phyloP scores from a whole-genome alignment of 306 rosid genomes.

The Inga oerstediana region DNA sequence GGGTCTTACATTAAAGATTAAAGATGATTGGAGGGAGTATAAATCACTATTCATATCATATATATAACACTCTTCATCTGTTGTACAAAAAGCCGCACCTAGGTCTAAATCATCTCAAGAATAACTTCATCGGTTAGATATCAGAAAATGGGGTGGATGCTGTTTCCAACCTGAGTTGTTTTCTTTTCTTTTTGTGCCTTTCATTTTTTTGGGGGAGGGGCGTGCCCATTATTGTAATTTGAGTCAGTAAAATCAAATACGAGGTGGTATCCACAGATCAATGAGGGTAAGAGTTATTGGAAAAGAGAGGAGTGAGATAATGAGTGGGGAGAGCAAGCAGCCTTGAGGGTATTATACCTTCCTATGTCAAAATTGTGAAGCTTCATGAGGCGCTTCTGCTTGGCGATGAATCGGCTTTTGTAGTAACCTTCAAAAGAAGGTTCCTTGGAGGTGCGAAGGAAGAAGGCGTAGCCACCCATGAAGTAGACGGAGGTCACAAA shows the following conservation, averaged over 20 bases:
- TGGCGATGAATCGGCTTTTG: constrained; percentile 56
- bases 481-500: constrained; percentile 69
- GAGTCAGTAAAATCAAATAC: constrained; percentile 18
- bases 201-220: background rate
- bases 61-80: constrained; percentile 18
- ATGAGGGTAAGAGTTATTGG: background rate
- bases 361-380: constrained; percentile 54
- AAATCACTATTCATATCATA: too few relatives aligned
- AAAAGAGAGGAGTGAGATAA: background rate
- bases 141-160: background rate
- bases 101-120: constrained; percentile 18
- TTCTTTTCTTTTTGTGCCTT: background rate
- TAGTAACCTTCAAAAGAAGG: constrained; percentile 78
- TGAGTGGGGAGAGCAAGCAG: constrained; percentile 34
- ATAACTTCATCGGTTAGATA: constrained; percentile 11
- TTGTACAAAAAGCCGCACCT: constrained; percentile 48
- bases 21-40: too few relatives aligned
- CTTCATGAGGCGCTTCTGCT: constrained; percentile 71
- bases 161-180: background rate
- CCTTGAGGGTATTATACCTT: constrained; percentile 59
- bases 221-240: background rate
- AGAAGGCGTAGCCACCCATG: constrained; percentile 72
- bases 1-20: too few relatives aligned
- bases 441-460: constrained; percentile 73
- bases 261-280: background rate